Evolutionary conservation across 2,329 filamentous ascomycete genomes (phyloP).

Genomic region (Aspergillus sp.): DNA sequence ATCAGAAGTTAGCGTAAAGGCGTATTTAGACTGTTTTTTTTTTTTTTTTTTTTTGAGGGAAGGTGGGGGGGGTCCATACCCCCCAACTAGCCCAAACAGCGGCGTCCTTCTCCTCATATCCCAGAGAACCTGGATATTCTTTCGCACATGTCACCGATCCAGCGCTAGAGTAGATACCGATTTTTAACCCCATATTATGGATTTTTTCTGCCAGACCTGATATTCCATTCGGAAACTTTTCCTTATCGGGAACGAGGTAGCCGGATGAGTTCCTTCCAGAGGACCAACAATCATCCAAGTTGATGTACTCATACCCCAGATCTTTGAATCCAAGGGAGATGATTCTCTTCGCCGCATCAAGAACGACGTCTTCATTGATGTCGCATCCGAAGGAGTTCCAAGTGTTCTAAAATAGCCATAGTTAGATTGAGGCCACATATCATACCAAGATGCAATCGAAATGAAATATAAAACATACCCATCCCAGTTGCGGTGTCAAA

Average conservation of each 20-base stretch:
- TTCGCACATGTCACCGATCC: constrained; percentile 24
- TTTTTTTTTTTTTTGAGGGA: too few species aligned
- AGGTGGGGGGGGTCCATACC: constrained; percentile 24
- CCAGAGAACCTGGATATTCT: constrained; percentile 41
- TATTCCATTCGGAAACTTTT: constrained; percentile 49
- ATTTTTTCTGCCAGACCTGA: constrained; percentile 42
- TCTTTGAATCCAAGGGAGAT: constrained; percentile 41
- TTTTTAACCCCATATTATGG: constrained; percentile 45
- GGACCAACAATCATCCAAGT: constrained; percentile 53
- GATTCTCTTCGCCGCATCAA: constrained; percentile 40
- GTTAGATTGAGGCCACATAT: too few species aligned
- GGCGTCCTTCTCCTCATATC: constrained; percentile 51
- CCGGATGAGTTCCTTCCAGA: constrained; percentile 41
- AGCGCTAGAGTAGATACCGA: constrained; percentile 50
- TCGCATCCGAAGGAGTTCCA: constrained; percentile 43
- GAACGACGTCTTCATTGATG: constrained; percentile 40
- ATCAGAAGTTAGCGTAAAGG: not conserved
- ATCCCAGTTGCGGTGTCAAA: constrained; percentile 39
- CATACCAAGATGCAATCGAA: too few species aligned
- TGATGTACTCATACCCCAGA: constrained; percentile 44
- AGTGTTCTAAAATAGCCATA: constrained; percentile 21
- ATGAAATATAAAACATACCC: constrained; percentile 23
- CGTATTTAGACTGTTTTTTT: not conserved
- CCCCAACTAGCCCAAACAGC: constrained; percentile 49
- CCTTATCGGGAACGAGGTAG: constrained; percentile 36